Percentiles rank a stretch among this genome's conserved stretches.
Conservation (phyloP, 2,329 filamentous ascomycete genomes). For the Pleomassaria siparia region DNA sequence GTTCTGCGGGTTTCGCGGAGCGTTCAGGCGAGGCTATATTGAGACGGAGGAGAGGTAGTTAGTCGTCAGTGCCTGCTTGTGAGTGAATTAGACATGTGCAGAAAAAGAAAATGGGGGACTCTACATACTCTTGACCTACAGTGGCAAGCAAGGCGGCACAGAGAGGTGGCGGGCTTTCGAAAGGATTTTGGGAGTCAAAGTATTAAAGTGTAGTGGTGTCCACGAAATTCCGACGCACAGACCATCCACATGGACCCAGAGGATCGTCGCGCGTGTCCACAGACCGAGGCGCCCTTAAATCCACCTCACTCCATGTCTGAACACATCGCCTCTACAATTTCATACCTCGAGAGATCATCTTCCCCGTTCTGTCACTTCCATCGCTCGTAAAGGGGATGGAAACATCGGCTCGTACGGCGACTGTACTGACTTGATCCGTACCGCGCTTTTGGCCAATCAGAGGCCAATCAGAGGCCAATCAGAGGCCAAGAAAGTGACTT, state of each 20-base stretch:
- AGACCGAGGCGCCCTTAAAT: constrained; percentile 15
- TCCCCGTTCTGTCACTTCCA: background rate
- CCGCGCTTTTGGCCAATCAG: too few species aligned
- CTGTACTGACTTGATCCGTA: too few species aligned
- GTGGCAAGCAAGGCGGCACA: too few species aligned
- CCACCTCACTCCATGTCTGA: constrained; percentile 12
- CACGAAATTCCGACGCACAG: constrained; percentile 10
- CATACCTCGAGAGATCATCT: background rate
- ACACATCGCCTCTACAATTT: background rate
- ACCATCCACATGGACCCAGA: constrained; percentile 4
- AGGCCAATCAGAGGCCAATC: too few species aligned
- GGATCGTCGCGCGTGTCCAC: constrained; percentile 15
- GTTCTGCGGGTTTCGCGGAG: background rate
- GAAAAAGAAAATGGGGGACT: too few species aligned
- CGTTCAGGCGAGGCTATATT: background rate
- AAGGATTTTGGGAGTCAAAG: constrained; percentile 2
- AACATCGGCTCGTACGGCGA: too few species aligned
- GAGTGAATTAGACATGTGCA: background rate
- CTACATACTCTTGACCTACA: too few species aligned
- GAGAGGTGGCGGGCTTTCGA: too few species aligned
- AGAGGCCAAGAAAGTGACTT: too few species aligned
- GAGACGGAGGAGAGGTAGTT: background rate
- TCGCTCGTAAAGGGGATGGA: too few species aligned
- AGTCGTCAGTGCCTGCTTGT: background rate
- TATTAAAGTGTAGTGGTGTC: background rate